phyloP scores from a whole-genome alignment of 1,284 basidiomycete genomes.

The Marasmius tenuissimus region DNA sequence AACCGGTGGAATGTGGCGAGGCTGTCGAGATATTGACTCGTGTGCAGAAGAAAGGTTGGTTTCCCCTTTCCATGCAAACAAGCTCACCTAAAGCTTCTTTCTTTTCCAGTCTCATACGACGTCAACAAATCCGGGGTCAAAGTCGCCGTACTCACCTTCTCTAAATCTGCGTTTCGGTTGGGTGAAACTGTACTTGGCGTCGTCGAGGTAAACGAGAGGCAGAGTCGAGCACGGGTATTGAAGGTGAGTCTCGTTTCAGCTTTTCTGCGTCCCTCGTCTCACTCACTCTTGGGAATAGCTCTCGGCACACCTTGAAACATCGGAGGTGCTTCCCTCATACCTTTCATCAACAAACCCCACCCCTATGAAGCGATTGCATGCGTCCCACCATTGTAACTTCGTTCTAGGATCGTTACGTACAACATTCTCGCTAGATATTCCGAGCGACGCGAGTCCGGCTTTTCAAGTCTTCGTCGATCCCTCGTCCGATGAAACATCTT shows the following conservation, averaged over 20 bases:
- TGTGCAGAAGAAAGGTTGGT: conserved; percentile 82
- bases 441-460: conserved; percentile 83
- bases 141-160: conserved; percentile 88
- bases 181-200: conserved; percentile 89
- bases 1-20: conserved; percentile 73
- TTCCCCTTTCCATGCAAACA: conserved; percentile 9
- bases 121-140: conserved; percentile 87
- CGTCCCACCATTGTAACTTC: conserved; percentile 79
- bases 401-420: conserved; percentile 70
- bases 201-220: conserved; percentile 78
- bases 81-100: conserved; percentile 1
- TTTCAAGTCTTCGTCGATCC: conserved; percentile 59
- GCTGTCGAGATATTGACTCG: conserved; percentile 90
- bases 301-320: conserved; percentile 82
- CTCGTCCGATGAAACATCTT: conserved; percentile 16
- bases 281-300: conserved; percentile 44
- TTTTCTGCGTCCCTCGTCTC: conserved; percentile 3
- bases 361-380: conserved; percentile 65
- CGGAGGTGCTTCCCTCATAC: conserved; percentile 74
- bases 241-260: conserved; percentile 49
- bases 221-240: conserved; percentile 62
- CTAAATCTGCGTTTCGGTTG: conserved; percentile 85
- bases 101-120: conserved; percentile 80
- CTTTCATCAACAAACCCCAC: conserved; percentile 39
- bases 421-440: conserved; percentile 86